Conservation (phyloP, 2,329 filamentous ascomycete species). For the Nannizziopsis arthrosporioides region DNA sequence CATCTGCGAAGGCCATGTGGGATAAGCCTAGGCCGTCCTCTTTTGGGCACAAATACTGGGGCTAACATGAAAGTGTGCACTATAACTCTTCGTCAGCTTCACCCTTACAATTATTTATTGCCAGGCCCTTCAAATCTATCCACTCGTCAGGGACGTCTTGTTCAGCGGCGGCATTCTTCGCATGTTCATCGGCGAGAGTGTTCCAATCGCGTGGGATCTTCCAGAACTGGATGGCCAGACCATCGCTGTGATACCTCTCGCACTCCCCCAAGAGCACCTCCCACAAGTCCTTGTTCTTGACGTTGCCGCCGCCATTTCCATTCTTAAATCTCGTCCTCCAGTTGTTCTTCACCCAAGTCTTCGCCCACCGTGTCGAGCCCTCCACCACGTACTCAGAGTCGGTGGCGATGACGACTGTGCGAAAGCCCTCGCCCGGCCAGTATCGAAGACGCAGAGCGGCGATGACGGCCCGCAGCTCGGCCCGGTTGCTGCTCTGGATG, state of each 20-base stretch:
- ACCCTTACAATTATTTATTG: too few relatives aligned
- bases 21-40: too few relatives aligned
- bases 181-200: background rate
- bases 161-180: too few relatives aligned
- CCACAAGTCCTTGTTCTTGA: slow-evolving; percentile 46
- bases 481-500: slow-evolving; percentile 42
- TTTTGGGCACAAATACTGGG: too few relatives aligned
- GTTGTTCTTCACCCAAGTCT: slow-evolving; percentile 34
- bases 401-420: slow-evolving; percentile 41
- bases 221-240: slow-evolving; percentile 39
- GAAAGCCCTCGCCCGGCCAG: slow-evolving; percentile 37
- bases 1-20: too few relatives aligned
- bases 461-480: slow-evolving; percentile 45
- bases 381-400: slow-evolving; percentile 43
- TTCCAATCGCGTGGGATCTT: slow-evolving; percentile 38
- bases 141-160: too few relatives aligned
- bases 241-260: slow-evolving; percentile 21
- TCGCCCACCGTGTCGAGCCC: slow-evolving; percentile 36
- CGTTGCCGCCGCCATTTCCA: slow-evolving; percentile 17
- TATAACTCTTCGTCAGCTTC: too few relatives aligned
- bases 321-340: slow-evolving; percentile 31
- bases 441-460: slow-evolving; percentile 37
- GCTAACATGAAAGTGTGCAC: too few relatives aligned
- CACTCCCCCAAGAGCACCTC: slow-evolving; percentile 36
- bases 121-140: too few relatives aligned